Evolutionary conservation across 2,329 filamentous ascomycete genomes (phyloP).

Genomic region (Cladophialophora exuberans): DNA sequence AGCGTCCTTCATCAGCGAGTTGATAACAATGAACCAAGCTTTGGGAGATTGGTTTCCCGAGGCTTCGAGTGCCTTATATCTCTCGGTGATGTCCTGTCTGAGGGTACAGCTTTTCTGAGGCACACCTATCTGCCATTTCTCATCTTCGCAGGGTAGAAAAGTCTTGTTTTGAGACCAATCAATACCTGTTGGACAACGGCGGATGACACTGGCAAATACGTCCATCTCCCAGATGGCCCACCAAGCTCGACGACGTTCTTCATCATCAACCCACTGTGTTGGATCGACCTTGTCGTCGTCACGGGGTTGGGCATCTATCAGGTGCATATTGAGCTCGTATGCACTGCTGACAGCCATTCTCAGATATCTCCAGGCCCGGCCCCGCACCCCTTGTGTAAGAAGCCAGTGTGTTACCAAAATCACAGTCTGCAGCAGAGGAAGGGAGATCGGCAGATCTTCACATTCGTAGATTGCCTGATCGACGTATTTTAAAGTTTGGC

Average conservation of each 20-base stretch:
- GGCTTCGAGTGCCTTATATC: conserved; percentile 39
- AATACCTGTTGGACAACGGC: conserved; percentile 43
- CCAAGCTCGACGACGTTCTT: conserved; percentile 46
- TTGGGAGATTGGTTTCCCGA: conserved; percentile 40
- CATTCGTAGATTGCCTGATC: conserved; percentile 39
- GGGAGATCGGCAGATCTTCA: conserved; percentile 38
- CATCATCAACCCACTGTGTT: conserved; percentile 35
- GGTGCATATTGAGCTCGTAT: conserved; percentile 43
- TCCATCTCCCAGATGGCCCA: conserved; percentile 52
- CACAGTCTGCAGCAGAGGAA: conserved; percentile 43
- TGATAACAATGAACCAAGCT: conserved; percentile 47
- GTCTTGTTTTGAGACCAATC: conserved; percentile 43
- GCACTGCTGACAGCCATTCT: conserved; percentile 37
- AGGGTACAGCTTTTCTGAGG: conserved; percentile 36
- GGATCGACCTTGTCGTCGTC: background rate
- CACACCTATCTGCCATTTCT: conserved; percentile 38
- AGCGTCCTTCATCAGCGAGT: conserved; percentile 45
- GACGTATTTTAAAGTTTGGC: conserved; percentile 33
- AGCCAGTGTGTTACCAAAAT: conserved; percentile 42
- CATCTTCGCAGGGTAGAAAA: conserved; percentile 42
- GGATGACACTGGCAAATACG: conserved; percentile 46
- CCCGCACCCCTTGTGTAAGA: conserved; percentile 42
- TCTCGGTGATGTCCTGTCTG: conserved; percentile 35
- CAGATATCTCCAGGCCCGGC: conserved; percentile 42
- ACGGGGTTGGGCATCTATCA: conserved; percentile 29